These are phyloP conservation scores for Rhododendron ferrugineum DNA, from an alignment of 148 eudicot genomes.

Conservation along the genomic window DNA sequence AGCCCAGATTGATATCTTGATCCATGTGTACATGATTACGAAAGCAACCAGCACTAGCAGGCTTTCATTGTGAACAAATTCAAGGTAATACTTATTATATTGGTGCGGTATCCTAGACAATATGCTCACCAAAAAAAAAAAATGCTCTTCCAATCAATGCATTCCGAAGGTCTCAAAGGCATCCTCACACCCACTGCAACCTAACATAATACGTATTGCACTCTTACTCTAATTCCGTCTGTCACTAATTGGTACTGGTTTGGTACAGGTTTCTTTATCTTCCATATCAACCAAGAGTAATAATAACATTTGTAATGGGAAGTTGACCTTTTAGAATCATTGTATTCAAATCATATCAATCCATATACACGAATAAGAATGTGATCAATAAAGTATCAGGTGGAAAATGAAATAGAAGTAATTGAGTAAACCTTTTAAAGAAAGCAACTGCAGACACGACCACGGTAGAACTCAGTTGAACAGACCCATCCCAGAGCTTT, in stretches of 20 bases:
- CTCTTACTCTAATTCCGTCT: neutral
- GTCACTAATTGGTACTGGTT: neutral
- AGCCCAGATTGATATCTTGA: neutral
- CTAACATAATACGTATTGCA: neutral
- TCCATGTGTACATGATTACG: neutral
- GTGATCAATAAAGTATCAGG: neutral
- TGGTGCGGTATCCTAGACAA: neutral
- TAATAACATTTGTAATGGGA: neutral
- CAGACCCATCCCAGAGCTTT: slow-evolving; percentile 73
- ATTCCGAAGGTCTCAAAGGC: neutral
- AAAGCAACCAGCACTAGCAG: neutral
- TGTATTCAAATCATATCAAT: neutral
- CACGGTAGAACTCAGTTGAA: slow-evolving; percentile 60
- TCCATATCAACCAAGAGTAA: neutral
- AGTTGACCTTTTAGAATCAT: neutral
- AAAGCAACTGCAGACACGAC: slow-evolving; percentile 54
- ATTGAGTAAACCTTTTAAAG: slow-evolving; percentile 59
- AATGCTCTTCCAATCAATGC: neutral
- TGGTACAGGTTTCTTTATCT: neutral
- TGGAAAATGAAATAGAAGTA: slow-evolving; percentile 10
- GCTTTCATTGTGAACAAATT: neutral
- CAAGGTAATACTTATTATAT: neutral
- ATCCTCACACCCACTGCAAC: neutral
- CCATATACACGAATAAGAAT: slow-evolving; percentile 2
- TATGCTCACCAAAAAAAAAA: too few species aligned